These are phyloP conservation scores for Penicillium nordicum DNA, from an alignment of 2,329 filamentous ascomycete species.

Conservation along the genomic window DNA sequence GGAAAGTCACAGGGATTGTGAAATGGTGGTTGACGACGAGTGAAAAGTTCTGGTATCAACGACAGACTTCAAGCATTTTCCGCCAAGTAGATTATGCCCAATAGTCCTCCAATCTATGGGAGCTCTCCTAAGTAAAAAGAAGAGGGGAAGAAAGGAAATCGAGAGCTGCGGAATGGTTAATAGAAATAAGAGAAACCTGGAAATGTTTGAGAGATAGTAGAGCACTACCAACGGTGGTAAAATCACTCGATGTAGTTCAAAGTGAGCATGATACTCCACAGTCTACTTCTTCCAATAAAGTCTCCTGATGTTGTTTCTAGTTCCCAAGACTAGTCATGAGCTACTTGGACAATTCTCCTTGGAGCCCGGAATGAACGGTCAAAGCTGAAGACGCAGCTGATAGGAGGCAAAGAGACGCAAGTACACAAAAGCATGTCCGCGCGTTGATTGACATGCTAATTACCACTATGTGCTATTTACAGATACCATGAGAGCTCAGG, in stretches of 20 bases:
- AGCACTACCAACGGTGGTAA: neutral
- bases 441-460: conserved; percentile 2
- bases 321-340: neutral
- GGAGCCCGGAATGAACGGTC: conserved; percentile 17
- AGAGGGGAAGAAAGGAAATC: neutral
- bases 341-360: neutral
- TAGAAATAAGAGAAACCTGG: neutral
- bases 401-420: conserved; percentile 10
- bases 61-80: neutral
- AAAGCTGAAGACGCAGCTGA: conserved; percentile 9
- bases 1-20: neutral
- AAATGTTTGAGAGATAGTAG: neutral
- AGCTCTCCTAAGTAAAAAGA: neutral
- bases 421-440: conserved; percentile 9
- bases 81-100: neutral
- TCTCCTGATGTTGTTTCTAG: conserved; percentile 3
- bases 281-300: conserved; percentile 1
- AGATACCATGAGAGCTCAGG: conserved; percentile 12
- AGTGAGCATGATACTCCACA: conserved; percentile 2
- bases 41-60: neutral
- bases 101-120: neutral
- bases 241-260: conserved; percentile 6
- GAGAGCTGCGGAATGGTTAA: neutral
- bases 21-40: neutral
- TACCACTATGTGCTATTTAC: conserved; percentile 16